Conservation (phyloP, 352 stramenopile genomes). For the Phytophthora chlamydospora region DNA sequence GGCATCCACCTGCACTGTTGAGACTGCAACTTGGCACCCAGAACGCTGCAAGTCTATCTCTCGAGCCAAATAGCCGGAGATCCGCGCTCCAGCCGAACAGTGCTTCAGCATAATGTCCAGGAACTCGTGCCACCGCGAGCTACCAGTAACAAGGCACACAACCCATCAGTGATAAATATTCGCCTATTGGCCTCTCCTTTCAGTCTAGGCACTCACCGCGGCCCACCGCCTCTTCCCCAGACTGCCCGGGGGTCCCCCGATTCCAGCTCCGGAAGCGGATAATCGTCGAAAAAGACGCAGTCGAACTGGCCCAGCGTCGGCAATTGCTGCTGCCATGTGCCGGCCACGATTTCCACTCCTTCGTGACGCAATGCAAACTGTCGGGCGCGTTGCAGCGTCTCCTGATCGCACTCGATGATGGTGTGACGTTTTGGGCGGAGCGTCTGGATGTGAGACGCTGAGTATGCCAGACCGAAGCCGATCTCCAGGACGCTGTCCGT, state of each 20-base stretch:
- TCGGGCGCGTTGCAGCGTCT: constrained; percentile 51
- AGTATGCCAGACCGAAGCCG: constrained; percentile 87
- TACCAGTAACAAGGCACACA: constrained; percentile 23
- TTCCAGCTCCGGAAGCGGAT: constrained; percentile 66
- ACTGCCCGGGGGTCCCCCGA: neutral
- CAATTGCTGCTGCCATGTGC: constrained; percentile 74
- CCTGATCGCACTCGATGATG: constrained; percentile 82
- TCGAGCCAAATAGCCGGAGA: constrained; percentile 73
- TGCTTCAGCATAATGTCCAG: constrained; percentile 61
- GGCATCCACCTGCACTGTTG: constrained; percentile 39
- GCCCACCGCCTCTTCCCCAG: neutral
- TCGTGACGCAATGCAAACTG: constrained; percentile 48
- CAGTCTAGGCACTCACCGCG: constrained; percentile 13
- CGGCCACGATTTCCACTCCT: constrained; percentile 57
- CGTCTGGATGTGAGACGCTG: constrained; percentile 70
- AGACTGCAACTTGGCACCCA: constrained; percentile 46
- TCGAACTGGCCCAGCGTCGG: constrained; percentile 63
- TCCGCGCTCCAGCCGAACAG: constrained; percentile 48
- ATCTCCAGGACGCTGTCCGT: constrained; percentile 82
- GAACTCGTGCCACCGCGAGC: constrained; percentile 78
- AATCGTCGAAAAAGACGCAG: constrained; percentile 88
- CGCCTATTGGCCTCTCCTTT: neutral
- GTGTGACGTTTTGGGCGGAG: constrained; percentile 59
- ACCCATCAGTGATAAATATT: neutral
- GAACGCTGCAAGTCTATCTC: constrained; percentile 49